phyloP scores from a whole-genome alignment of 1,284 basidiomycete species.

The Ceratobasidium theobromae region DNA sequence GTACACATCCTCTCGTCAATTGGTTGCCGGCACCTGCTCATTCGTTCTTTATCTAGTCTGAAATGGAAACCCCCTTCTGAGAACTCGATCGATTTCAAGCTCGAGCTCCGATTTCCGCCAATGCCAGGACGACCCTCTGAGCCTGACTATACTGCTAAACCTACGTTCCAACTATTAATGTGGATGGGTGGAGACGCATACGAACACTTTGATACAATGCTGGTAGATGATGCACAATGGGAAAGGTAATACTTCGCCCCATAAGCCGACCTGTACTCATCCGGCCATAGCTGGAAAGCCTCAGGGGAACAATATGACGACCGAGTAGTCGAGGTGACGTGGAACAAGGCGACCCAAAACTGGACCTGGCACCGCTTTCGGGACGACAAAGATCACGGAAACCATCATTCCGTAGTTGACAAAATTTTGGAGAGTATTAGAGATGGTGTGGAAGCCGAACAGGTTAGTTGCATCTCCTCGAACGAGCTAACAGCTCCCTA shows the following conservation, averaged over 20 bases:
- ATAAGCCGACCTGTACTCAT: not conserved
- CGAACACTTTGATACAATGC: conserved; percentile 85
- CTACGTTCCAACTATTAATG: conserved; percentile 79
- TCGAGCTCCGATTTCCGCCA: conserved; percentile 89
- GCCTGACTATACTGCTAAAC: conserved; percentile 84
- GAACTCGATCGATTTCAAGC: conserved; percentile 97
- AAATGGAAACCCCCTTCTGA: conserved; percentile 99
- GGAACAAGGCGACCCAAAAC: conserved; percentile 65
- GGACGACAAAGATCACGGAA: conserved; percentile 88
- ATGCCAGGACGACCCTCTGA: conserved; percentile 52
- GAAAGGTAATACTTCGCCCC: conserved; percentile 60
- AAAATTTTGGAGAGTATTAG: conserved; percentile 85
- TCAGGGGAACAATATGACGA: conserved; percentile 89
- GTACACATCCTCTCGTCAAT: conserved; percentile 51
- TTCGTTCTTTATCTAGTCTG: conserved; percentile 56
- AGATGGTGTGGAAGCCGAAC: conserved; percentile 86
- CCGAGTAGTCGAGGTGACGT: conserved; percentile 90
- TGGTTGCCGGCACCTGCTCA: not conserved
- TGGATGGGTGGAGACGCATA: conserved; percentile 72
- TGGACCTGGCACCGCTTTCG: conserved; percentile 93
- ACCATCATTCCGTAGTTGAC: conserved; percentile 78
- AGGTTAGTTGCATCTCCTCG: conserved; percentile 53
- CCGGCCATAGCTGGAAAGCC: conserved; percentile 68
- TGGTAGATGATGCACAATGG: conserved; percentile 91
- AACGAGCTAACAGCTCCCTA: not conserved